Base-by-base conservation (phyloP, 208 protist genomes). In the Leptomonas seymouri region DNA sequence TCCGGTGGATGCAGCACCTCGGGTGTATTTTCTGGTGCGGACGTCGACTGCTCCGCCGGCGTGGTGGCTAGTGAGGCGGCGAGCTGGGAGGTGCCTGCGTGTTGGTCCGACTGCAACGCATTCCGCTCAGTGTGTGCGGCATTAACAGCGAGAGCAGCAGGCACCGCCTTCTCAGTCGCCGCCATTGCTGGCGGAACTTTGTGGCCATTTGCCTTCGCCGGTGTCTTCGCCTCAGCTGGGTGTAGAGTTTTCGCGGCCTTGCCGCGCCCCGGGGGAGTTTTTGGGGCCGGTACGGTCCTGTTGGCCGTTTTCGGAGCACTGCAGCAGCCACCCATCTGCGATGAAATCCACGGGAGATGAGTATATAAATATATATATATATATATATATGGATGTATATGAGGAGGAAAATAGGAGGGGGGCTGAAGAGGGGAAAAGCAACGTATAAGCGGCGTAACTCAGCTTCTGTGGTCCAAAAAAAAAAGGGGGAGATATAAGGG, bases 261-360 rank as follows among this genome's bases (percentile, higher is more conserved):
- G 25, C 59, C 51, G 15, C 46, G 60, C 28, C 42, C 21, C 5
- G 42, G 25, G 6, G 71, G 18, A 3, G 57, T 49, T 2, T 31
- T 49, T n/a, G 56, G 50, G 39, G 28, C 9, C 2, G 57, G 58
- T 11, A 2, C 12, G 1, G 58, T 12, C 8, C 60, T 46, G 4
- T 55, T 45, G 31, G 60, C 60, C 46, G 60, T 66, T 16, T 46
- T 46, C 34, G 39, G 48, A 28, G 60, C 48, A 44, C 60, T 55
- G 48, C 60, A 66, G 27, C 60, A 66, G 30, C 60, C 60, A 30
- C 60, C 60, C 60, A 66, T 66, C 28, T 48, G 6, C 44, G 44
- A 48, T 16, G 20, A 4, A 44, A 44, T 7, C 39, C 14, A 14
- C 39, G 14, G n/a, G n/a, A n/a, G n/a, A n/a, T n/a, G n/a, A n/a